Percentiles rank a stretch among this genome's conserved stretches.
These are phyloP conservation scores for Blastosporella zonata DNA, from an alignment of 1,284 basidiomycete genomes.

Conservation along the genomic window DNA sequence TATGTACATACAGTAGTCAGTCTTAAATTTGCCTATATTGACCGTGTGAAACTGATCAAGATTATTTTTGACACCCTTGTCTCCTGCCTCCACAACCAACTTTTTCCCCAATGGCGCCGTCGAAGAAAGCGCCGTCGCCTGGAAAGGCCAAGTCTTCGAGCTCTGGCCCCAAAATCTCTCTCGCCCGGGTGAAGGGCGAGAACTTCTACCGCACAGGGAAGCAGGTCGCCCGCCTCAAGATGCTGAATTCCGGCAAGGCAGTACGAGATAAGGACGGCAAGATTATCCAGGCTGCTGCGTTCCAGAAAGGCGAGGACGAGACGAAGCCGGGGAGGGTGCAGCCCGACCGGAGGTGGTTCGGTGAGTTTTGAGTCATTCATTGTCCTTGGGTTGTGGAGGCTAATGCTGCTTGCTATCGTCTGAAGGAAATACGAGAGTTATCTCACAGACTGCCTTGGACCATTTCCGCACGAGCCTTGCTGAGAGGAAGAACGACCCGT, in stretches of 20 bases:
- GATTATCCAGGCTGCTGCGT: slow-evolving; percentile 88
- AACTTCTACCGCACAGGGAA: slow-evolving; percentile 95
- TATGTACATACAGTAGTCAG: no score
- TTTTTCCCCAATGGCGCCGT: slow-evolving; percentile 49
- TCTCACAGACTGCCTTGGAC: slow-evolving; percentile 93
- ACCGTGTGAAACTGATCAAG: slow-evolving; percentile 20
- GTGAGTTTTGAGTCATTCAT: slow-evolving; percentile 45
- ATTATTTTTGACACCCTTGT: slow-evolving; percentile 18
- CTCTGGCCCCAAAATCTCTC: slow-evolving; percentile 45
- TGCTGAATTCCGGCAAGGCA: slow-evolving; percentile 89
- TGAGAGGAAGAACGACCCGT: slow-evolving; percentile 86
- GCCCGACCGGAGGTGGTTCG: slow-evolving; percentile 94
- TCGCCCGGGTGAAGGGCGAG: slow-evolving; percentile 83
- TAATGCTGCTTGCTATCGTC: background rate
- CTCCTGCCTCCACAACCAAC: background rate
- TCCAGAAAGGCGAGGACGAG: slow-evolving; percentile 90
- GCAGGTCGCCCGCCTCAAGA: slow-evolving; percentile 77
- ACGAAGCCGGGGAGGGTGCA: slow-evolving; percentile 86
- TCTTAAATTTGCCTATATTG: background rate
- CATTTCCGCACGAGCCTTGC: slow-evolving; percentile 89
- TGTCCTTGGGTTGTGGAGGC: slow-evolving; percentile 5
- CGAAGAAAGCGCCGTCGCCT: slow-evolving; percentile 43
- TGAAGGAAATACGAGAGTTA: slow-evolving; percentile 93
- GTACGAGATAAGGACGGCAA: slow-evolving; percentile 87
- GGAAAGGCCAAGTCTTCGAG: slow-evolving; percentile 56